A percentile compares a stretch with the other conserved stretches of the same genome.
Conservation (phyloP, 139 green algal genomes). For the Cymbomonas tetramitiformis region DNA sequence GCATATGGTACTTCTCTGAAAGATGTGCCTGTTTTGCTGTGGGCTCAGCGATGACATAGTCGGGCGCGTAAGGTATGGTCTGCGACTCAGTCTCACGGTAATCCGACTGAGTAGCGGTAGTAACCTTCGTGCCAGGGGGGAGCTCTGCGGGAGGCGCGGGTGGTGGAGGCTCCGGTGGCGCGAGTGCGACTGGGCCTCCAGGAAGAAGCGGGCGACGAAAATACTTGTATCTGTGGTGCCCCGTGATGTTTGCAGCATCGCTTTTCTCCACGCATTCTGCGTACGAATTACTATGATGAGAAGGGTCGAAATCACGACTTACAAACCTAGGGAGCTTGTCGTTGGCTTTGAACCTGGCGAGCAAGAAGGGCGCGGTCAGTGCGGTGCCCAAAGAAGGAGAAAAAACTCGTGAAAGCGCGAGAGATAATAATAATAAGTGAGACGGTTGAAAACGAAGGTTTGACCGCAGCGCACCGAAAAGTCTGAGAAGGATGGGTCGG, state of each 20-base stretch:
- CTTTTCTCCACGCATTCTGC: no score
- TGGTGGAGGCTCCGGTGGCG: neutral
- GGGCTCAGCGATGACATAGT: slow-evolving; percentile 7
- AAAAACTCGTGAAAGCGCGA: neutral
- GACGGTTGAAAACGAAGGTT: neutral
- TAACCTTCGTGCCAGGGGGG: slow-evolving; percentile 4
- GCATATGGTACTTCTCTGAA: slow-evolving; percentile 25
- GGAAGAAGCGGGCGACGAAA: no score
- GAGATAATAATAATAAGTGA: neutral
- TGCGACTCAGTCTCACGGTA: slow-evolving; percentile 61
- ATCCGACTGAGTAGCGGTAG: slow-evolving; percentile 53
- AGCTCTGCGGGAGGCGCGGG: neutral
- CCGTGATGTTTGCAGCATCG: no score
- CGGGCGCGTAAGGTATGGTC: slow-evolving; percentile 42
- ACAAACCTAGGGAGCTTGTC: slow-evolving; percentile 45
- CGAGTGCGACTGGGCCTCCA: neutral
- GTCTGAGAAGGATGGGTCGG: slow-evolving; percentile 31
- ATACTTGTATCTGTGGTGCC: no score
- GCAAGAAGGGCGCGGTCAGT: slow-evolving; percentile 1
- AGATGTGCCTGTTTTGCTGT: slow-evolving; percentile 41
- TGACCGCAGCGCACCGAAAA: neutral
- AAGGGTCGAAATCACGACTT: slow-evolving; percentile 32
- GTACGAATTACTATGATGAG: no score
- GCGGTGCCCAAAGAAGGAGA: neutral
- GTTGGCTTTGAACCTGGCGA: slow-evolving; percentile 9